phyloP scores from a whole-genome alignment of 2,329 filamentous ascomycete genomes.

The Pseudogymnoascus sp. region DNA sequence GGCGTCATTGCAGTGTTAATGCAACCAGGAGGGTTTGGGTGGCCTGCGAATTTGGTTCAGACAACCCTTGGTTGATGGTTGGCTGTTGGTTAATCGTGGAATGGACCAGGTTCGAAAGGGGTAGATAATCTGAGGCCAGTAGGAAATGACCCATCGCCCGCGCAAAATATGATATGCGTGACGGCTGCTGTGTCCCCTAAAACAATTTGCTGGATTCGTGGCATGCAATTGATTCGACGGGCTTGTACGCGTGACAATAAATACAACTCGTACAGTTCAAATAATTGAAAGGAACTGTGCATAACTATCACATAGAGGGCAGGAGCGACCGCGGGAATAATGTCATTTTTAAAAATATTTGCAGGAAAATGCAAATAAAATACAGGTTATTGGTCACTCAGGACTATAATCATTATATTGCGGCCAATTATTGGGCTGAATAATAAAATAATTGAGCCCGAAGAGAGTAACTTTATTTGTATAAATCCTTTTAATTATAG shows the following conservation, averaged over 20 bases:
- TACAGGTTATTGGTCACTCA: background rate
- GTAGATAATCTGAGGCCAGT: conserved; percentile 2
- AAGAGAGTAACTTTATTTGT: background rate
- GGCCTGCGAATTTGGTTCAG: background rate
- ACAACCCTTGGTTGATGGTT: background rate
- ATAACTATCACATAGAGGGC: background rate
- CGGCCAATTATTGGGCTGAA: background rate
- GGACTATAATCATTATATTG: background rate
- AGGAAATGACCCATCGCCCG: background rate
- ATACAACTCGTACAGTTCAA: background rate
- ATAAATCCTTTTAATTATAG: background rate
- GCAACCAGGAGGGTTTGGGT: background rate
- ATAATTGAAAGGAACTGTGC: background rate
- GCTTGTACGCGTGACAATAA: conserved; percentile 5
- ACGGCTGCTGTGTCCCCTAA: background rate
- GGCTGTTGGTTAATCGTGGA: background rate
- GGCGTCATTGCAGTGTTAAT: background rate
- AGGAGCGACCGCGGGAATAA: background rate
- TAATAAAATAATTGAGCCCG: background rate
- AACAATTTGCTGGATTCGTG: conserved; percentile 3
- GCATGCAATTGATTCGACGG: background rate
- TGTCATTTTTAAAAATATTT: background rate
- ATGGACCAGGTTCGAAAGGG: background rate
- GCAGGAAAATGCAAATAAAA: background rate
- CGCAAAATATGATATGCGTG: conserved; percentile 5